These are phyloP conservation scores for Sporothrix pseudoabietina DNA, from an alignment of 2,329 filamentous ascomycete species.

Conservation along the genomic window DNA sequence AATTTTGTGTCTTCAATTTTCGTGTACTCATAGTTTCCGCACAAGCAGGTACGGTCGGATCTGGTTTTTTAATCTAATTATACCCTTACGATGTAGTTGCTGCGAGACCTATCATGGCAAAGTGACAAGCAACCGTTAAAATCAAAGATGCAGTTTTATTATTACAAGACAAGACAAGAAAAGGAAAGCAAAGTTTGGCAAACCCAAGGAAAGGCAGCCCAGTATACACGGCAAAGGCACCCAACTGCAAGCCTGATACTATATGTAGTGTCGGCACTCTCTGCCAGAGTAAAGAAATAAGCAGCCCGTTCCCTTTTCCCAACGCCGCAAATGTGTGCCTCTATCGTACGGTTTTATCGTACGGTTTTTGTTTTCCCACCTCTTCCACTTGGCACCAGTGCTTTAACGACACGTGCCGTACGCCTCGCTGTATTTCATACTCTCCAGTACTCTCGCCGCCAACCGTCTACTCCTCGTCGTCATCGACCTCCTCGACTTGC, in stretches of 20 bases:
- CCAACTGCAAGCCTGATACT: not conserved
- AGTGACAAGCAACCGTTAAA: not conserved
- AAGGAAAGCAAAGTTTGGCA: not conserved
- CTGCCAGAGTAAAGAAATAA: not conserved
- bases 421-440: not conserved
- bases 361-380: not conserved
- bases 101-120: not conserved
- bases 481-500: slow-evolving; percentile 44
- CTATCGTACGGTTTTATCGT: not conserved
- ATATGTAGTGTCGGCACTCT: not conserved
- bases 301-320: not conserved
- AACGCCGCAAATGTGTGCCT: slow-evolving; percentile 11
- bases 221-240: not conserved
- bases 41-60: not conserved
- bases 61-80: not conserved
- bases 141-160: not conserved
- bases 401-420: not conserved
- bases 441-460: not conserved
- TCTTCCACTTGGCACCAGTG: not conserved
- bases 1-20: not conserved
- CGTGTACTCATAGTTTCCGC: not conserved
- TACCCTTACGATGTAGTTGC: not conserved
- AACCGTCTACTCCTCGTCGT: slow-evolving; percentile 37
- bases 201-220: not conserved
- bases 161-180: not conserved